Percentiles rank a stretch among this genome's conserved stretches.
phyloP scores from a whole-genome alignment of 2,329 filamentous ascomycete species.

The Bipolaris sorokiniana region DNA sequence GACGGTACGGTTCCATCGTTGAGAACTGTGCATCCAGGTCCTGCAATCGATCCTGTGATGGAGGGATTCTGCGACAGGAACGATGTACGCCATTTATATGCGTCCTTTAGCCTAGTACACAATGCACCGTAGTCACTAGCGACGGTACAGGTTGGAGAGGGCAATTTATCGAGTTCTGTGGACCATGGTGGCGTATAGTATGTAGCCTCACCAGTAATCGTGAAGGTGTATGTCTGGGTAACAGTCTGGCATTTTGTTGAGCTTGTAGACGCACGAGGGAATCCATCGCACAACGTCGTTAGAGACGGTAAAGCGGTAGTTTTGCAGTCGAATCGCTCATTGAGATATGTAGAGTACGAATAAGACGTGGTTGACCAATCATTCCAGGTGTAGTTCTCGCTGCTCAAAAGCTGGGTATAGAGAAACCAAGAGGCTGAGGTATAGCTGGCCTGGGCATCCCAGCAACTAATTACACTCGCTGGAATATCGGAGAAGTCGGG shows the following conservation, averaged over 20 bases:
- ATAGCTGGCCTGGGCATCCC: not conserved
- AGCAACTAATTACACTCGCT: not conserved
- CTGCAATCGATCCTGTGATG: not conserved
- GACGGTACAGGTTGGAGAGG: not conserved
- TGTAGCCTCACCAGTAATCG: not conserved
- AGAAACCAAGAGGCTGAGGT: not conserved
- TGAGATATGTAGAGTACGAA: not conserved
- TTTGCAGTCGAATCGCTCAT: not conserved
- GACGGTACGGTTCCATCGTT: not conserved
- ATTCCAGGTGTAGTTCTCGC: not conserved
- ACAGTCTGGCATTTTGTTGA: not conserved
- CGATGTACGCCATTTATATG: not conserved
- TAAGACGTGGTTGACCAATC: not conserved
- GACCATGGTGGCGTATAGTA: not conserved
- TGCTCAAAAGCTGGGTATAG: not conserved
- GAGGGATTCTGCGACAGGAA: not conserved
- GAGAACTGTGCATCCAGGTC: not conserved
- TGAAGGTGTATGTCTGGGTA: not conserved
- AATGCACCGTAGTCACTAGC: not conserved
- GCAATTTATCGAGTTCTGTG: not conserved
- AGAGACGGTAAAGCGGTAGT: not conserved
- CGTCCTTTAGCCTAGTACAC: not conserved
- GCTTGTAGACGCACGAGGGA: not conserved
- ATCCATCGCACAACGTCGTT: not conserved
- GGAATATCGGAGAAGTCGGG: not conserved